phyloP scores from a whole-genome alignment of 164 flowering plant genomes.

The Nymphaea thermarum region DNA sequence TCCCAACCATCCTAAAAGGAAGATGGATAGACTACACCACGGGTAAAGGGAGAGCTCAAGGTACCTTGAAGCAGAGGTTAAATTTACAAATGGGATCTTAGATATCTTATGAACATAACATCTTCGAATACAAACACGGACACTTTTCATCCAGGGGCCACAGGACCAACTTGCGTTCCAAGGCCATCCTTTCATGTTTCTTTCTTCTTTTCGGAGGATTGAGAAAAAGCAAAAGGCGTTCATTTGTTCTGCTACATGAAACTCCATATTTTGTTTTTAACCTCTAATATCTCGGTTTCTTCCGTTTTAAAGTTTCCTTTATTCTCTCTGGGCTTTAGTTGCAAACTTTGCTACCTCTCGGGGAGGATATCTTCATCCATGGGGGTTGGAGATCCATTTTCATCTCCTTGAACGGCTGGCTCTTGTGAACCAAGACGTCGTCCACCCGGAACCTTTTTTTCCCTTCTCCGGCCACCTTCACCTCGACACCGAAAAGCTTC shows the following conservation, averaged over 20 bases:
- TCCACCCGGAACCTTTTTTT: constrained; percentile 14
- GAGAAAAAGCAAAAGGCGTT: too few species aligned
- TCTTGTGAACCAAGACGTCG: constrained; percentile 7
- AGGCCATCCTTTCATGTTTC: neutral
- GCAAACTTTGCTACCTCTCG: constrained; percentile 2
- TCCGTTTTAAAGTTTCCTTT: neutral
- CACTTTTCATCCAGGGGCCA: neutral
- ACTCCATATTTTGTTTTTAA: too few species aligned
- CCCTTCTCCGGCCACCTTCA: constrained; percentile 25
- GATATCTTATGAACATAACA: neutral
- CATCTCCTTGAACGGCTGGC: constrained; percentile 18
- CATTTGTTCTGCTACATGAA: too few species aligned
- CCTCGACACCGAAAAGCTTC: constrained; percentile 77
- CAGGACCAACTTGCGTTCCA: neutral
- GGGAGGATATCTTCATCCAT: constrained; percentile 1
- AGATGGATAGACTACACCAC: too few species aligned
- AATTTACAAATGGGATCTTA: neutral
- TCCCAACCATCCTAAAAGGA: too few species aligned
- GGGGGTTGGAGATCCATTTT: constrained; percentile 14
- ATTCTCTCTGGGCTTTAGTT: neutral
- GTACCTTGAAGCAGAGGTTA: neutral
- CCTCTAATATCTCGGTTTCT: neutral
- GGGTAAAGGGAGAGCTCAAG: too few species aligned
- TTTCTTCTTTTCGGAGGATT: neutral
- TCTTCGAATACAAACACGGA: neutral